Evolutionary conservation across 495 filamentous ascomycete genomes (phyloP), one percentile per base, ranked within the genome.

Genomic region (Neurospora tetrasperma): DNA sequence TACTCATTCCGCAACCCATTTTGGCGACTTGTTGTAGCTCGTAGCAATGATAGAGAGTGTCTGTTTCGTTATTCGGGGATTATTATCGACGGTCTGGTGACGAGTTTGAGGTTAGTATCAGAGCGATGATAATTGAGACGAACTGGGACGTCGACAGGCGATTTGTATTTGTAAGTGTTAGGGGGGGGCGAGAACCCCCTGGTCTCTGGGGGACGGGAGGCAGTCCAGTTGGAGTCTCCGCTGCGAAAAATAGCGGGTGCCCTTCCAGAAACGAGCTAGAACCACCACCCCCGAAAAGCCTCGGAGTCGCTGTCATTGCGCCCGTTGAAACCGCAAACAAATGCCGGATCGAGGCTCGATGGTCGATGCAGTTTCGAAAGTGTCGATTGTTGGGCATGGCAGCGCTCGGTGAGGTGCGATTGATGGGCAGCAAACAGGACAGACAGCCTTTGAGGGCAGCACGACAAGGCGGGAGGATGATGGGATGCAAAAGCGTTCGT

Each of bases 1-100:
- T 97, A 80, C 96, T 98, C 94, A 97, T 97, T 83, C 94, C 94
- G 83, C 96, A 99, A 90, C 96, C 96, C 96, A 99, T 99, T 76
- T 88, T 93, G 92, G 80, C 88, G 81, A 70, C 71, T 76, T 72
- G 72, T 75, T 40, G 73, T 72, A 41, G 69, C 72, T 9, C 59
- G 70, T 71, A 68, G 73, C 59, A 73, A 75, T 72, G 71, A 74
- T 73, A 72, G 44, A 70, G 73, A 70, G 48, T 46, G 72, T 71
- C 42, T 77, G 44, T 42, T 74, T 78, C 73, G 54, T 66, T 14
- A 35, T 38, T 66, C 27, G 54, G 54, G 23, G 6, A 66, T 35
- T 66, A 66, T 35, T 66, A 66, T 66, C 27, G 54, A 66, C 27
- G 54, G 27, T 66, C 54, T 66, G 27, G 54, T 2, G 54, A 66